Percentiles rank a stretch among this genome's conserved stretches.
Conservation (phyloP, 1,284 basidiomycete species). For the Rhodotorula sp. region DNA sequence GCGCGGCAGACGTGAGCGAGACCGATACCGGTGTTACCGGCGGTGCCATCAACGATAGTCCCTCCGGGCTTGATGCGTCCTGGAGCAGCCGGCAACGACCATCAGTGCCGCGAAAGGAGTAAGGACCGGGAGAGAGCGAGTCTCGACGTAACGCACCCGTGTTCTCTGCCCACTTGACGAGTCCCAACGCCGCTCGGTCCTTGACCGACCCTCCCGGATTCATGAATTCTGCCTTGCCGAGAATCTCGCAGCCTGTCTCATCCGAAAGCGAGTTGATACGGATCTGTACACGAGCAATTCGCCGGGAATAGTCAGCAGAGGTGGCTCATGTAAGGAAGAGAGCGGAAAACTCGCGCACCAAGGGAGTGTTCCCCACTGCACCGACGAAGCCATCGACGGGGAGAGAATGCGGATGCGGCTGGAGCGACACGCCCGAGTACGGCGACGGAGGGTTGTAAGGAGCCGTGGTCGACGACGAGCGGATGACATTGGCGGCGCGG, state of each 20-base stretch:
- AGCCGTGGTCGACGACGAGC: background rate
- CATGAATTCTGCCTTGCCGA: slow-evolving; percentile 96
- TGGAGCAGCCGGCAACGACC: slow-evolving; percentile 45
- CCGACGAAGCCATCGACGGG: slow-evolving; percentile 72
- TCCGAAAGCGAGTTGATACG: slow-evolving; percentile 80
- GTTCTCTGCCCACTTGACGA: slow-evolving; percentile 85
- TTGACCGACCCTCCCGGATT: slow-evolving; percentile 99
- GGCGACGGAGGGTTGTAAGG: slow-evolving; percentile 8
- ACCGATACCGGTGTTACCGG: slow-evolving; percentile 79
- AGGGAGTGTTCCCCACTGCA: slow-evolving; percentile 89
- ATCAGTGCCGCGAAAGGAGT: no score
- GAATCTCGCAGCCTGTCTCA: slow-evolving; percentile 81
- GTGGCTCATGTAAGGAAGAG: background rate
- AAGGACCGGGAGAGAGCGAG: background rate
- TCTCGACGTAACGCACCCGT: slow-evolving; percentile 64
- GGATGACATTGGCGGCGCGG: slow-evolving; percentile 2
- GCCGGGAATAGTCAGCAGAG: background rate
- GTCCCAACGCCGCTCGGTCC: slow-evolving; percentile 89
- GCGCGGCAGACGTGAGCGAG: slow-evolving; percentile 71
- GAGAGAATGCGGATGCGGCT: slow-evolving; percentile 38
- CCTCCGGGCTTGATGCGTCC: slow-evolving; percentile 79
- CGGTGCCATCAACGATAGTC: slow-evolving; percentile 95
- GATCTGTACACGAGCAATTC: slow-evolving; percentile 63
- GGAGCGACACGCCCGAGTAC: slow-evolving; percentile 11
- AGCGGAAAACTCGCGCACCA: slow-evolving; percentile 59